These are phyloP conservation scores for Rhododendron molle DNA, from an alignment of 148 eudicot species.

Conservation along the genomic window DNA sequence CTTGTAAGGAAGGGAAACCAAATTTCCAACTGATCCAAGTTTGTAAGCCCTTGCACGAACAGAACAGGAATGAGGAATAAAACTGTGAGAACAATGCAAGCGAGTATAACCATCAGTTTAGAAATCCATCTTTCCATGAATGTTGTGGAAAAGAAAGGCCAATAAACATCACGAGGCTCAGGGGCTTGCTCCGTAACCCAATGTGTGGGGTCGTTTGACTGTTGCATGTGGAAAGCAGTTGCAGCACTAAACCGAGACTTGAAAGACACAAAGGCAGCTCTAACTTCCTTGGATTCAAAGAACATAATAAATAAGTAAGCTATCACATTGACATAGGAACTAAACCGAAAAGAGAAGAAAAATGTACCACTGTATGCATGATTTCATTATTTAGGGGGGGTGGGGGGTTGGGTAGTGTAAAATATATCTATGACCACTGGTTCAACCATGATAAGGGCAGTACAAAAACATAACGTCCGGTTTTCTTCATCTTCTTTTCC, in stretches of 20 bases:
- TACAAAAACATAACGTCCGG: background rate
- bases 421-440: background rate
- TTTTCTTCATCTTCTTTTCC: background rate
- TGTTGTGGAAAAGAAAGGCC: constrained; percentile 74
- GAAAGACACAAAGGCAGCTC: constrained; percentile 88
- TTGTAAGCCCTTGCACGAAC: constrained; percentile 70
- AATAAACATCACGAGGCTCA: constrained; percentile 71
- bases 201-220: constrained; percentile 58
- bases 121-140: constrained; percentile 62
- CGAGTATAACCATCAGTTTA: constrained; percentile 45
- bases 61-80: constrained; percentile 67
- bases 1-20: constrained; percentile 55
- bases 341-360: background rate
- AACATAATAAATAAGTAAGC: constrained; percentile 16
- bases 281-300: constrained; percentile 46
- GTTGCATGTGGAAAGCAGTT: constrained; percentile 49
- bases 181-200: constrained; percentile 80
- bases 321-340: constrained; percentile 5
- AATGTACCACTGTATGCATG: background rate
- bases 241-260: constrained; percentile 72
- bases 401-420: background rate
- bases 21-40: constrained; percentile 54
- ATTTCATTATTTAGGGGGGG: too few relatives aligned
- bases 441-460: background rate
- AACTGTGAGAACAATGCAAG: constrained; percentile 42